These are phyloP conservation scores for Clitopilus passeckerianus DNA, from an alignment of 768 basidiomycete species.

Conservation along the genomic window DNA sequence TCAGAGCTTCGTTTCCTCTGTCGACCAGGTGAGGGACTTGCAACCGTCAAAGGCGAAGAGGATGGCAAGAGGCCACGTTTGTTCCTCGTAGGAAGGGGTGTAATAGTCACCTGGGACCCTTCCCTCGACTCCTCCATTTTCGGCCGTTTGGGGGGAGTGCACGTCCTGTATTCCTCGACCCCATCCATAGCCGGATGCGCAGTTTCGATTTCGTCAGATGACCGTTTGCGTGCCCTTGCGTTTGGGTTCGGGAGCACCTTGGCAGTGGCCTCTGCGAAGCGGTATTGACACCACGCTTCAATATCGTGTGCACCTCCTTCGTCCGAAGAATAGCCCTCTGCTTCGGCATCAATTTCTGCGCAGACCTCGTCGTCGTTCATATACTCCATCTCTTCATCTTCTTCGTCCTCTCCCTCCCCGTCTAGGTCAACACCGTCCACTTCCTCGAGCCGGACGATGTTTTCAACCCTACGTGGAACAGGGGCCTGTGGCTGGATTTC, in stretches of 20 bases:
- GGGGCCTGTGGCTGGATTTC: conserved; percentile 9
- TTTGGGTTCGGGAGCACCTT: conserved; percentile 5
- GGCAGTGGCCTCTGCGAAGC: not conserved
- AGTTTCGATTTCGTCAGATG: conserved; percentile 14
- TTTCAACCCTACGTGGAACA: conserved; percentile 1
- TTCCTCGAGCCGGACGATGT: conserved; percentile 7
- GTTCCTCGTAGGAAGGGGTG: not conserved
- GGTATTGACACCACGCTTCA: not conserved
- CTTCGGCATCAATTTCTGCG: conserved; percentile 19
- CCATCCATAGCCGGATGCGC: conserved; percentile 14
- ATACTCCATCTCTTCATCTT: conserved; percentile 20
- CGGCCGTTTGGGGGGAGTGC: not conserved
- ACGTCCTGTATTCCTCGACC: conserved; percentile 3
- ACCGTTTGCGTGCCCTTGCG: conserved; percentile 15
- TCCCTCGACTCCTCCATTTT: not conserved
- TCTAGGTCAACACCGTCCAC: conserved; percentile 10
- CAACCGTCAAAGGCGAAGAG: not conserved
- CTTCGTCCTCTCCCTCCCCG: conserved; percentile 18
- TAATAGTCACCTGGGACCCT: not conserved
- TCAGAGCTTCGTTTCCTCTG: conserved; percentile 46
- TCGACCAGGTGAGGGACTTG: conserved; percentile 11
- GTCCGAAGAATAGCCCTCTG: conserved; percentile 10
- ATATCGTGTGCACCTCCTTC: not conserved
- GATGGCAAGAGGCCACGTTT: not conserved
- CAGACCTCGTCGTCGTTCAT: conserved; percentile 12